These are phyloP conservation scores for Zychaea mexicana DNA, from an alignment of 371 early-diverging fungal genomes.

Conservation along the genomic window DNA sequence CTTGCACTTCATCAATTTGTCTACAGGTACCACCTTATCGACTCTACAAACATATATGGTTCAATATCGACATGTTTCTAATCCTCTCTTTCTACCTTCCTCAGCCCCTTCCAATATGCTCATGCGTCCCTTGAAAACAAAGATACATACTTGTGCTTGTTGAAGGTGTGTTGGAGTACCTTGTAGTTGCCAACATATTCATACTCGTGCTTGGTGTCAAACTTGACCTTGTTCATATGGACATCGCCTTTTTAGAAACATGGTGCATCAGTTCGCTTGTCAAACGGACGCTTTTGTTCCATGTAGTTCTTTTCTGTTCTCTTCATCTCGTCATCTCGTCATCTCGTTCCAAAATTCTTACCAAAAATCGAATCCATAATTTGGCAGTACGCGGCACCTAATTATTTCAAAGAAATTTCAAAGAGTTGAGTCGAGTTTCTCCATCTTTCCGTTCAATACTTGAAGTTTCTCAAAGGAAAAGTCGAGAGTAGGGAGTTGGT, in stretches of 20 bases:
- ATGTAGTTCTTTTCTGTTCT: not conserved
- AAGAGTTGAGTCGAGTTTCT: not conserved
- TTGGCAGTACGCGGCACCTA: conserved; percentile 83
- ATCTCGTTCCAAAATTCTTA: conserved; percentile 21
- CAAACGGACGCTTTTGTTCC: not conserved
- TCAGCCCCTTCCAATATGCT: not conserved
- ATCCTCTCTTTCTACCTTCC: not conserved
- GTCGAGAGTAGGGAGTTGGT: too few species aligned
- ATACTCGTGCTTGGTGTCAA: conserved; percentile 89
- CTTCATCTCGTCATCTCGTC: not conserved
- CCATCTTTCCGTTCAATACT: too few species aligned
- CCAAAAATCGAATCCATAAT: conserved; percentile 86
- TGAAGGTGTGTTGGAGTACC: conserved; percentile 82
- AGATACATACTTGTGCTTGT: conserved; percentile 67
- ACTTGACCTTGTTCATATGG: conserved; percentile 84
- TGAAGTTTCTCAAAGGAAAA: too few species aligned
- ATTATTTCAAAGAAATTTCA: conserved; percentile 1
- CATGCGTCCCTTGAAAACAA: conserved; percentile 6
- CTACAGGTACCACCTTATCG: conserved; percentile 80
- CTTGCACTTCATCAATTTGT: conserved; percentile 86
- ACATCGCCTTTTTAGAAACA: conserved; percentile 59
- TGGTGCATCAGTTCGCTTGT: too few species aligned
- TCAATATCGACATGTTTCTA: not conserved
- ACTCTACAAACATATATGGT: conserved; percentile 29
- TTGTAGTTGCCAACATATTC: conserved; percentile 93